These are phyloP conservation scores for Tricholoma terreum DNA, from an alignment of 768 basidiomycete genomes.

Conservation along the genomic window DNA sequence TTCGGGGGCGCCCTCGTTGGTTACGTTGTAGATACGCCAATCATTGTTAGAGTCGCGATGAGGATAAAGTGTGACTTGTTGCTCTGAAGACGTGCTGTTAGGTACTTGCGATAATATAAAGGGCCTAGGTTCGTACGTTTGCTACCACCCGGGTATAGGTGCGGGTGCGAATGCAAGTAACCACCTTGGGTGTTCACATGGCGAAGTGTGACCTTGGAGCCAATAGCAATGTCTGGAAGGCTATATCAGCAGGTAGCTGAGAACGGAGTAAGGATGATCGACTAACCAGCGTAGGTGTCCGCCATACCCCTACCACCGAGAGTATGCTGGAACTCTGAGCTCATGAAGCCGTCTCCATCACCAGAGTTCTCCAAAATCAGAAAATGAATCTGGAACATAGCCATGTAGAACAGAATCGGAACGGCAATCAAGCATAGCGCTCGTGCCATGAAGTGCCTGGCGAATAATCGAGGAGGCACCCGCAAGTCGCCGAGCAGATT, in stretches of 20 bases:
- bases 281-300: constrained; percentile 85
- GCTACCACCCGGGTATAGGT: constrained; percentile 87
- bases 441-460: constrained; percentile 84
- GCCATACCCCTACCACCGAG: constrained; percentile 85
- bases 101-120: constrained; percentile 1
- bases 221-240: constrained; percentile 72
- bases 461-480: constrained; percentile 70
- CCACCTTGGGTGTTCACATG: constrained; percentile 98
- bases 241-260: neutral
- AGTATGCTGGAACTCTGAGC: constrained; percentile 97
- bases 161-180: constrained; percentile 94
- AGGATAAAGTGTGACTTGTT: constrained; percentile 98
- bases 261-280: neutral
- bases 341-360: constrained; percentile 99
- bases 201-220: constrained; percentile 78
- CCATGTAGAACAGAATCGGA: constrained; percentile 89
- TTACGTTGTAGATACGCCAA: constrained; percentile 84
- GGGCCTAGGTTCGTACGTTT: constrained; percentile 53
- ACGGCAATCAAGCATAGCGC: constrained; percentile 86
- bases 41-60: constrained; percentile 97
- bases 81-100: constrained; percentile 52
- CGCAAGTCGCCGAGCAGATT: constrained; percentile 81
- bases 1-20: constrained; percentile 36
- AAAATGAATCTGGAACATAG: constrained; percentile 96
- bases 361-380: constrained; percentile 83